These are phyloP conservation scores for Phallus indusiatus DNA, from an alignment of 768 basidiomycete species.

Conservation along the genomic window DNA sequence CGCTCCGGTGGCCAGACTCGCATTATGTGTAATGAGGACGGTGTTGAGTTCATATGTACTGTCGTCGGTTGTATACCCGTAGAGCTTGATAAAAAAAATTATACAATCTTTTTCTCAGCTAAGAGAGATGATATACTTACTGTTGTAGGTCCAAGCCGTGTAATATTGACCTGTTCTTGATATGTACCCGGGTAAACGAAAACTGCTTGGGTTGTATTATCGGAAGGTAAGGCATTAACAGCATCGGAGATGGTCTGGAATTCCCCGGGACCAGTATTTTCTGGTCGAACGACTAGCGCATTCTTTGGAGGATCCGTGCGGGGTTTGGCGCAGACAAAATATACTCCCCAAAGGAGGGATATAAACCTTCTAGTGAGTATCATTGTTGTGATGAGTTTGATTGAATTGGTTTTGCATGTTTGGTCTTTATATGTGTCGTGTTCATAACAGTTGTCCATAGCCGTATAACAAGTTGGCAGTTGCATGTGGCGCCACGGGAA, in stretches of 20 bases:
- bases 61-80: slow-evolving; percentile 9
- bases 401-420: background rate
- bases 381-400: background rate
- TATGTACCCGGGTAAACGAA: slow-evolving; percentile 43
- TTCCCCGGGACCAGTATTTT: slow-evolving; percentile 30
- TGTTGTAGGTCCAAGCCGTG: slow-evolving; percentile 34
- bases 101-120: background rate
- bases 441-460: too few species aligned
- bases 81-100: slow-evolving; percentile 3
- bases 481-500: background rate
- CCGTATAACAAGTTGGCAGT: background rate
- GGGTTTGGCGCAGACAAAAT: slow-evolving; percentile 8
- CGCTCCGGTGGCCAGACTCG: slow-evolving; percentile 6
- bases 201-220: slow-evolving; percentile 28
- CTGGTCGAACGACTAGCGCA: slow-evolving; percentile 32
- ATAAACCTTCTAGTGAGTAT: background rate
- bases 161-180: slow-evolving; percentile 35
- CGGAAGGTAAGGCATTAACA: slow-evolving; percentile 32
- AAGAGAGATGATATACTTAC: slow-evolving; percentile 14
- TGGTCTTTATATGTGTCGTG: background rate
- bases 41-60: slow-evolving; percentile 3
- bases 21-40: slow-evolving; percentile 10
- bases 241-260: slow-evolving; percentile 32
- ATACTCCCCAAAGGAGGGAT: background rate
- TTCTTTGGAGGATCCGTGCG: slow-evolving; percentile 36